Evolutionary conservation across 2,329 filamentous ascomycete species (phyloP), one percentile per base, ranked within the genome.

Genomic region (Trichoderma arundinaceum): DNA sequence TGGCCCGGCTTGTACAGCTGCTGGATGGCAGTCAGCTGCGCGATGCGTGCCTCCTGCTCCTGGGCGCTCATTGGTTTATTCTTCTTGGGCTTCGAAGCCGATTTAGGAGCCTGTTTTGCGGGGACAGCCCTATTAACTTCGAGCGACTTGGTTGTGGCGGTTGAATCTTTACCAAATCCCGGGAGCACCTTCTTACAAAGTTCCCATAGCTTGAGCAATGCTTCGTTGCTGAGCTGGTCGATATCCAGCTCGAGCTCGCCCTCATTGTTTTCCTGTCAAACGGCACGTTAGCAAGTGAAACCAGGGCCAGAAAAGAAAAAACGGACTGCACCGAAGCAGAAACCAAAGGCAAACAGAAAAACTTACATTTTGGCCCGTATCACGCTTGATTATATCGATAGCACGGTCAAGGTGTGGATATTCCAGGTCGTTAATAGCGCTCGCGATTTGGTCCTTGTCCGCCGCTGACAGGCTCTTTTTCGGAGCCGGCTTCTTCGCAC

Each of bases 361-460:
- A 65, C 83, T 86, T 84, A 81, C 95, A 83, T 83, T 90, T 82
- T 79, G 92, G 80, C 81, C 92, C 78, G 80, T 96, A 70, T 96
- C 94, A 69, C 87, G 88, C 76, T 96, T 92, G 74, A 99, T 98
- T 68, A 98, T 94, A 67, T 90, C 88, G 38, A 97, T 92, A 0
- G 94, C 92, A 70, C 88, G 87, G 57, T 89, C 86, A 73, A 97
- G 90, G 70, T 92, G 88, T n/a, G 84, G 82, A 57, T 90, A 90
- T 17, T 93, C 89, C 65, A 98, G 87, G 68, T 89, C 89, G 72
- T 90, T 91, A 69, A 97, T 95, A 13, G 91, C 91, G 66, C 90
- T 89, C 1, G 92, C 94, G 66, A 99, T 96, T 70, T 94, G 87
- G 66, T 95, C 92, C 82, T 98, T 98, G 79, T 99, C 93, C 3